These are phyloP conservation scores for Cicer yamashitae DNA, from an alignment of 306 rosid species.

Conservation along the genomic window DNA sequence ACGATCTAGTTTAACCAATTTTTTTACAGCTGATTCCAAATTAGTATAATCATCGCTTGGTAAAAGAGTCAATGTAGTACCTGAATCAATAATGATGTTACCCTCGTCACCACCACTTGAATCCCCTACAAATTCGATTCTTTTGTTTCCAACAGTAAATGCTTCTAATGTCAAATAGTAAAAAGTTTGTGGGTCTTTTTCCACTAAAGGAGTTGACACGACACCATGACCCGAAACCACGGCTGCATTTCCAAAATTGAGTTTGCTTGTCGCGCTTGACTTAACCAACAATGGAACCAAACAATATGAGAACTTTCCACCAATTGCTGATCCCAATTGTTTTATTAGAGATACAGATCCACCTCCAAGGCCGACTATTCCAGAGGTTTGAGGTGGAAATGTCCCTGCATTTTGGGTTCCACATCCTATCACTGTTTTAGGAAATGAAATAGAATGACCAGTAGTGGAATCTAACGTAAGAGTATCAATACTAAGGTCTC, in stretches of 20 bases:
- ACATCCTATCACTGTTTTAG: slow-evolving; percentile 50
- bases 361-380: too few species aligned
- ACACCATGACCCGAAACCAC: too few species aligned
- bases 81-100: slow-evolving; percentile 4
- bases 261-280: too few species aligned
- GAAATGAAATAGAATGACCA: slow-evolving; percentile 20
- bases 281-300: slow-evolving; percentile 4
- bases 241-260: too few species aligned
- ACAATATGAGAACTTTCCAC: slow-evolving; percentile 59
- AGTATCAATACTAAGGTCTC: slow-evolving; percentile 44
- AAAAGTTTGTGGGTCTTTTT: background rate
- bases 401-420: slow-evolving; percentile 18
- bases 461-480: too few species aligned
- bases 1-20: background rate
- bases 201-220: too few species aligned
- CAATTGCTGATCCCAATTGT: slow-evolving; percentile 43
- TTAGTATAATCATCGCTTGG: slow-evolving; percentile 32
- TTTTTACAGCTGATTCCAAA: slow-evolving; percentile 38
- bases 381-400: slow-evolving; percentile 15
- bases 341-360: slow-evolving; percentile 37
- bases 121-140: background rate
- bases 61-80: slow-evolving; percentile 43
- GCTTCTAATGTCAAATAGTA: slow-evolving; percentile 23
- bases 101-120: background rate
- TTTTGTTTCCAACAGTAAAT: background rate